Evolutionary conservation across 495 filamentous ascomycete genomes (phyloP), one percentile per base, ranked within the genome.

Genomic region (Aspergillus hancockii): DNA sequence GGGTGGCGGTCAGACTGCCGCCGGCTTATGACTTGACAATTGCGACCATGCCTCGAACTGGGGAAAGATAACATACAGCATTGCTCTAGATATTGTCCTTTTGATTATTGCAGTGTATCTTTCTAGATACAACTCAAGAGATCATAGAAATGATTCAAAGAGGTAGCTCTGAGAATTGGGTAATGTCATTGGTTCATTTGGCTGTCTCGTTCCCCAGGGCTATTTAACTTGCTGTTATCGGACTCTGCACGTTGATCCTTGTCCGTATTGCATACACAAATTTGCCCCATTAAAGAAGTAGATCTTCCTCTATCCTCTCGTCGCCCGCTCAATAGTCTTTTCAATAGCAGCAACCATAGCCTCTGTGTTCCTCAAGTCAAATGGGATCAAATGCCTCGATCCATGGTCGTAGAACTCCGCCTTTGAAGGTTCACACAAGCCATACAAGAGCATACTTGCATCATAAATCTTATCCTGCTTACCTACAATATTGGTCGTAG

Each of bases 101-200:
- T 65, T 86, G 53, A 67, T 88, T 45, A 76, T 80, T 61, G 81
- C 81, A 51, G 67, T 84, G 49, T 67, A 83, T 62, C 54, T 84
- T 45, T 78, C 79, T 12, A 76, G 70, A 23, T 75, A 80, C 68
- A 70, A 68, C 61, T 74, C 70, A 66, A 73, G 46, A 43, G 41
- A 45, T 21, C 54, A 43, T 32, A 40, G 23, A 51, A 51, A 56
- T 34, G 21, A 30, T n/a, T 43, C 59, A 23, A 58, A 54, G 43
- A 54, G 50, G 30, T 43, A 67, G 18, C 23, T 49, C 52, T 49
- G 21, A 52, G 28, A 30, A 52, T 51, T 7, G 25, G 30, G n/a
- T 43, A 41, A 43, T 38, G n/a, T 6, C 38, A 1, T 36, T 34
- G 2, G 31, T 28, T 28, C 40, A 30, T 46, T 45, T 38, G 28